Percentiles rank a stretch among this genome's conserved stretches.
Conservation (phyloP, 2,329 filamentous ascomycete species). For the Ambrosiella cleistominuta region DNA sequence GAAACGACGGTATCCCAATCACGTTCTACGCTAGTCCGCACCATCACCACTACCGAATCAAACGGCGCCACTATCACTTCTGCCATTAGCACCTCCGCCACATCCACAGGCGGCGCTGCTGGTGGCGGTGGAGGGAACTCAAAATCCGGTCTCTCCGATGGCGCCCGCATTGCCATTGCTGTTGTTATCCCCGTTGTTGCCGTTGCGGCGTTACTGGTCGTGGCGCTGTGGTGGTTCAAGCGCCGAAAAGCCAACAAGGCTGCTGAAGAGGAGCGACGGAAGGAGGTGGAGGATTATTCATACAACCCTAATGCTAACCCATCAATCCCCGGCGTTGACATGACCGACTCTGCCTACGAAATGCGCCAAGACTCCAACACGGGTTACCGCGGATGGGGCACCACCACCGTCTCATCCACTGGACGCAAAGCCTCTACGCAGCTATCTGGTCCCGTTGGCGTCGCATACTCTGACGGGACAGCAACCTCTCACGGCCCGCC, state of each 20-base stretch:
- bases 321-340: constrained; percentile 40
- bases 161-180: constrained; percentile 71
- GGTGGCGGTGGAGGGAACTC: constrained; percentile 15
- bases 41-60: constrained; percentile 15
- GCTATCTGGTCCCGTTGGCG: constrained; percentile 53
- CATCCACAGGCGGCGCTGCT: constrained; percentile 18
- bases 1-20: not conserved
- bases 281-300: constrained; percentile 92
- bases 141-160: constrained; percentile 34
- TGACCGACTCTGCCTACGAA: constrained; percentile 41
- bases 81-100: constrained; percentile 15
- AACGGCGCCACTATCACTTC: not conserved
- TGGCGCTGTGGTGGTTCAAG: constrained; percentile 70
- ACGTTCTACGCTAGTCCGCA: constrained; percentile 15
- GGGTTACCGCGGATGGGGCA: constrained; percentile 91
- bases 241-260: constrained; percentile 72
- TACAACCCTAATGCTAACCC: constrained; percentile 97
- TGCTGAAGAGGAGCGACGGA: constrained; percentile 73
- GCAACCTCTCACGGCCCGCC: constrained; percentile 49
- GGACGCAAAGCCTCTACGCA: constrained; percentile 79
- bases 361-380: constrained; percentile 60
- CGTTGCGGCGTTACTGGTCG: constrained; percentile 62
- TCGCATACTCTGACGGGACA: constrained; percentile 48
- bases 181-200: constrained; percentile 86
- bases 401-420: constrained; percentile 42